Base-by-base conservation (phyloP, 2,329 filamentous ascomycete species). In the Aspergillus aculeatus region DNA sequence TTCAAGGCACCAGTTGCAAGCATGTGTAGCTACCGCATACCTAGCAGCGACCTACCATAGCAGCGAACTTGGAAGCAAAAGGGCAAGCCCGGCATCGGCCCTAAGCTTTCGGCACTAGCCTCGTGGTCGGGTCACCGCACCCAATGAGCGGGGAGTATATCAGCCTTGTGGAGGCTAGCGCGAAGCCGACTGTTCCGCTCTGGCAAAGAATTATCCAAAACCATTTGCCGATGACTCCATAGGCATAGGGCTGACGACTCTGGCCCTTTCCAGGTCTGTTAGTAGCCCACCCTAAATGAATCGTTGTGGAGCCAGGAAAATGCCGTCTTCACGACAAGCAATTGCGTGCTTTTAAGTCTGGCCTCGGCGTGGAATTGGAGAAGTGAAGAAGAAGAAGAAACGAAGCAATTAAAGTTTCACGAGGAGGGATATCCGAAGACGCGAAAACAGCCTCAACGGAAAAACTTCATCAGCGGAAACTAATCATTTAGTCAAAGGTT, bases 141-240 rank as follows among this genome's bases (percentile, higher is more conserved):
- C 53, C 53, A 55, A 55, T 55, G 26, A 55, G 5, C 32, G 14
- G 16, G 19, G 7, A 19, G n/a, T 7, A 12, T 14, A 5, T 55
- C 53, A 55, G 53, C 53, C 53, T 55, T 55, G 53, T 55, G 53
- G 53, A 31, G 41, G 41, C 51, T 41, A 53, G 32, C 32, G 47
- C 26, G 26, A 55, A 21, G 53, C 53, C 53, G 41, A 55, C 38
- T 55, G 26, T 23, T 31, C 41, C 53, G 41, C 26, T 29, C 44
- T 21, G 14, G 41, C 41, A 48, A 19, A 23, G n/a, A 55, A 47
- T 44, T 44, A 6, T 21, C 53, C n/a, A 47, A 47, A 21, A 47
- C 14, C 24, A 55, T 47, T 55, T 48, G 53, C 47, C 53, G 41
- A 10, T 48, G n/a, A 44, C 26, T 47, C 10, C 11, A 23, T 48